Base-by-base conservation (phyloP, 1,139 yeast genomes). In the Citeromyces hawaiiensis region DNA sequence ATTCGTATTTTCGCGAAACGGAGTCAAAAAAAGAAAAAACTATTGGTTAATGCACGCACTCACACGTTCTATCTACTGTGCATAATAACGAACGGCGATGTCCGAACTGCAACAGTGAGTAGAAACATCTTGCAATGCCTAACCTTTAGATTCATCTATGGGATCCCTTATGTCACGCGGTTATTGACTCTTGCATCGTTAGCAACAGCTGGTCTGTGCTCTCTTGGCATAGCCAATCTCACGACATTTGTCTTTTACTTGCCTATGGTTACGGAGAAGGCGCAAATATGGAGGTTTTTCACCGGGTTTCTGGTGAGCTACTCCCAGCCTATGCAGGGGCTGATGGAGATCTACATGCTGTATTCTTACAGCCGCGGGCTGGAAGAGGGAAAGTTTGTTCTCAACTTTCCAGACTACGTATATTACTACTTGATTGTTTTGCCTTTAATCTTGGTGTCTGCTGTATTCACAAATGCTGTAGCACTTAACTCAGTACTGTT, bases 321-420 rank as follows among this genome's bases (percentile, higher is more conserved):
- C 17, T 58, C 59, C 6, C 64, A 62, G 41, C 66, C 69, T 35
- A 60, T 70, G 54, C 63, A 58, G 44, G 75, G 65, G 0, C 53
- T 75, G 38, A 56, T 73, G 56, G 78, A 72, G 43, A 64, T 72
- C 11, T 76, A 75, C 51, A 68, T 72, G 59, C 62, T 75, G 42
- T 76, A 76, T 54, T 65, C 69, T 4, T 74, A 72, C 55, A 71
- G 79, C 40, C 67, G 67, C 44, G 73, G 74, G 29, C 57, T 76
- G 40, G 83, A 76, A 51, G 64, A 62, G 38, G 71, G 71, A 13
- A 74, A 74, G 48, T 76, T 76, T 53, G 61, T 56, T 36, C 61
- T 70, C 18, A 68, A 66, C 44, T 60, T 70, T 40, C 73, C 79
- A 1, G 82, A 76, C 51, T 75, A 72, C 48, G 54, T 72, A 23